Evolutionary conservation across 257 asterid species (phyloP), one percentile per base, ranked within the genome.

Genomic region (Marsdenia floribunda): DNA sequence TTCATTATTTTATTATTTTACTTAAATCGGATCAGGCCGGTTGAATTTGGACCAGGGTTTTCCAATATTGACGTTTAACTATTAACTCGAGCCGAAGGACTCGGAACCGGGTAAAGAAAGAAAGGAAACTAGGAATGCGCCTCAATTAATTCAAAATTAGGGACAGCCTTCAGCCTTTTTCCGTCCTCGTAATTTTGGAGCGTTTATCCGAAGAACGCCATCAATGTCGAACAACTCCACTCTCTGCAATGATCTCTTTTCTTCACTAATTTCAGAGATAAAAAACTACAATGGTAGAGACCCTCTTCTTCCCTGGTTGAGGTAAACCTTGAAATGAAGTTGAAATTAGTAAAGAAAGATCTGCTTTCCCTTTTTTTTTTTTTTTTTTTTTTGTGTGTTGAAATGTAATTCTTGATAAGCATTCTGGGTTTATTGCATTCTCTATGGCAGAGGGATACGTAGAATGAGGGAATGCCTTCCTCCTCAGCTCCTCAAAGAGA

Each of bases 251-350:
- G 78, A 81, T 71, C 84, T 92, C 72, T 90, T 94, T 84, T 83
- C 97, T 12, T 84, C 96, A 21, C 61, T 94, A 44, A 81, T 92
- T 64, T 81, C 97, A 55, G 97, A 94, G 53, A 88, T 94, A 76
- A 94, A 94, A 76, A 85, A 88, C 73, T 94, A 92, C 75, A 77
- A 35, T 22, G 97, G 97, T 63, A 77, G 22, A 29, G 97, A 94
- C 47, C 99, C 96, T 76, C 92, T 94, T 58, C 91, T 88, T 70
- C 99, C 99, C 21, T 94, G 97, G 99, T 89, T 94, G 26, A 88
- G 99, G 99, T 90, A 86, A 81, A 58, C 61, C 8, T 24, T 64
- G 26, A n/a, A 16, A 15, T 13, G 47, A 22, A 64, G 24, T 35
- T 35, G 18, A 14, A 61, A 15, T 21, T 29, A 53, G 71, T 18